Evolutionary conservation across 2,329 filamentous ascomycete species (phyloP).

Genomic region (Cladobotryum protrusum): DNA sequence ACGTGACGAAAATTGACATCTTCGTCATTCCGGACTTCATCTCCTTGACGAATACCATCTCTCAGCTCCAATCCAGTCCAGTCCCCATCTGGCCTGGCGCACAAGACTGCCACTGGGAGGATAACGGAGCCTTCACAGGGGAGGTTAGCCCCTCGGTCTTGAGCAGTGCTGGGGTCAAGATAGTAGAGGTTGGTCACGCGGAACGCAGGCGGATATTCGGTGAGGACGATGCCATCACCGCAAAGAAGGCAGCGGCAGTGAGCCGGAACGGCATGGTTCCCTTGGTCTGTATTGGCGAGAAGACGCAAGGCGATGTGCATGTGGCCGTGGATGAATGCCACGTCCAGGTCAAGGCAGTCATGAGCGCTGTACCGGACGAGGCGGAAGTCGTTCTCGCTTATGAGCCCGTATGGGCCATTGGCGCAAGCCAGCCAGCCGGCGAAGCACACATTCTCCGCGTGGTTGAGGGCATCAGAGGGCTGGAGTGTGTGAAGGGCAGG

Average conservation of each 20-base stretch:
- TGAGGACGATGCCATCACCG: conserved; percentile 65
- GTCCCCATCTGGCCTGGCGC: conserved; percentile 56
- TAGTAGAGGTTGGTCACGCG: conserved; percentile 77
- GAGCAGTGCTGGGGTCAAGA: conserved; percentile 57
- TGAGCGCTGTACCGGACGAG: conserved; percentile 53
- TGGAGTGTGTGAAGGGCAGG: conserved; percentile 45
- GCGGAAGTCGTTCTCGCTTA: conserved; percentile 74
- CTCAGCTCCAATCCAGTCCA: conserved; percentile 37
- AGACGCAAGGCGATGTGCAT: conserved; percentile 43
- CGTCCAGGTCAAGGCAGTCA: conserved; percentile 57
- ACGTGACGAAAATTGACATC: conserved; percentile 54
- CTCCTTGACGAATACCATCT: conserved; percentile 50
- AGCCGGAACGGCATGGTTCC: conserved; percentile 66
- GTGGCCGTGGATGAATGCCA: conserved; percentile 60
- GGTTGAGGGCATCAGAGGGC: conserved; percentile 53
- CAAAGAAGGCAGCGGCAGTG: conserved; percentile 63
- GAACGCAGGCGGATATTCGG: conserved; percentile 67
- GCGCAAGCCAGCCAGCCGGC: conserved; percentile 63
- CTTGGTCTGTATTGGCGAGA: conserved; percentile 75
- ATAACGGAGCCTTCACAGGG: conserved; percentile 69
- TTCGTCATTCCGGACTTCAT: conserved; percentile 77
- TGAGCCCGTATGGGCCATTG: conserved; percentile 87
- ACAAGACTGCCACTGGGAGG: conserved; percentile 67
- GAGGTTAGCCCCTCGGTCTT: conserved; percentile 67
- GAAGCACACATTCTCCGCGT: conserved; percentile 68